These are phyloP conservation scores for Candida ficus DNA, from an alignment of 805 yeast species.

Conservation along the genomic window DNA sequence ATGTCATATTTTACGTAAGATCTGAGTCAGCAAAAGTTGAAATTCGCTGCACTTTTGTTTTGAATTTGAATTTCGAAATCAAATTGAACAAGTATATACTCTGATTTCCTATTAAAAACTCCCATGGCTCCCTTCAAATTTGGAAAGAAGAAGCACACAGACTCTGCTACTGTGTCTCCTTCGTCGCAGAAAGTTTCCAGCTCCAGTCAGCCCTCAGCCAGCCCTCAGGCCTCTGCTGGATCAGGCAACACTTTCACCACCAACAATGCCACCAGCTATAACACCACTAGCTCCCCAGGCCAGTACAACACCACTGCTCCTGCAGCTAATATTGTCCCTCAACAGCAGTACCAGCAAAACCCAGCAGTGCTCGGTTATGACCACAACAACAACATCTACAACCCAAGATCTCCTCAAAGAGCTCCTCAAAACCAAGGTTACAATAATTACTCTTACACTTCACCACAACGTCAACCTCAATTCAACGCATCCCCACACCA, in stretches of 20 bases:
- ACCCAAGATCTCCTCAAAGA: slow-evolving; percentile 21
- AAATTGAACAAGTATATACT: no score
- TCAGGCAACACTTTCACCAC: slow-evolving; percentile 13
- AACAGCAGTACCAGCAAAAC: slow-evolving; percentile 12
- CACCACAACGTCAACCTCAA: slow-evolving; percentile 9
- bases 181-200: slow-evolving; percentile 13
- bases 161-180: slow-evolving; percentile 14
- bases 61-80: not conserved
- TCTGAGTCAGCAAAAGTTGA: not conserved
- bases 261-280: slow-evolving; percentile 4
- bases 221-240: slow-evolving; percentile 24
- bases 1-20: not conserved
- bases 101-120: not conserved
- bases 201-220: slow-evolving; percentile 9
- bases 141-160: slow-evolving; percentile 38
- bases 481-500: slow-evolving; percentile 13
- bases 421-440: not conserved
- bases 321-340: not conserved
- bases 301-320: slow-evolving; percentile 6
- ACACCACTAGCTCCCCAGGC: slow-evolving; percentile 9
- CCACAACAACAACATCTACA: slow-evolving; percentile 22
- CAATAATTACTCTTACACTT: not conserved
- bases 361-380: slow-evolving; percentile 14
- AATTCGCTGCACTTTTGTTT: not conserved
- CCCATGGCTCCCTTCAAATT: slow-evolving; percentile 55